Evolutionary conservation across 805 yeast species (phyloP).

Genomic region (Sugiyamaella smithiae): DNA sequence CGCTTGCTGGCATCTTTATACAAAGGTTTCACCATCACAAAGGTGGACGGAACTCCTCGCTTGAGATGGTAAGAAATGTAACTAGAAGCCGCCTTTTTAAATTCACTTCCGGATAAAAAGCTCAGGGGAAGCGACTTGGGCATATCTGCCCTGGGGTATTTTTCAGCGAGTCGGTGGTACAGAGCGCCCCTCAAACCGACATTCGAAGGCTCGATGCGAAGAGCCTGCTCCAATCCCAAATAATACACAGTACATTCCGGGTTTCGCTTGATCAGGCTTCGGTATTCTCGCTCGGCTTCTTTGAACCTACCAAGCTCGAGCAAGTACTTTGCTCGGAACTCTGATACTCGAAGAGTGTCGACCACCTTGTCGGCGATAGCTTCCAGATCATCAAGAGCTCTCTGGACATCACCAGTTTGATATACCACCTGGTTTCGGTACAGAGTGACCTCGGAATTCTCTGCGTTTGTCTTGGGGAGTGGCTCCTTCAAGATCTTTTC

Average conservation of each 20-base stretch:
- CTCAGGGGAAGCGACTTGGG: slow-evolving; percentile 73
- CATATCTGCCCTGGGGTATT: slow-evolving; percentile 83
- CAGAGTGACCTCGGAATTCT: slow-evolving; percentile 75
- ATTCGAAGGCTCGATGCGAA: slow-evolving; percentile 52
- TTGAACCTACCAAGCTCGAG: slow-evolving; percentile 52
- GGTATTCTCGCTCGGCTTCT: slow-evolving; percentile 67
- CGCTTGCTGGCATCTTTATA: slow-evolving; percentile 48
- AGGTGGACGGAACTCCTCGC: slow-evolving; percentile 87
- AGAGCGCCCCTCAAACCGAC: slow-evolving; percentile 45
- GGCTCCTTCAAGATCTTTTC: slow-evolving; percentile 72
- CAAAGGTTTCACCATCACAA: slow-evolving; percentile 79
- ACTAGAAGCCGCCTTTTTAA: slow-evolving; percentile 44
- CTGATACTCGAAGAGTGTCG: slow-evolving; percentile 62
- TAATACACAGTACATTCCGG: slow-evolving; percentile 77
- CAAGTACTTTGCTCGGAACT: slow-evolving; percentile 63
- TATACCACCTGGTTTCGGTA: slow-evolving; percentile 67
- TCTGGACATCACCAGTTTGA: slow-evolving; percentile 58
- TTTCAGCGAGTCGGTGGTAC: slow-evolving; percentile 60
- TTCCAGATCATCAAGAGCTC: slow-evolving; percentile 60
- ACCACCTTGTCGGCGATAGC: slow-evolving; percentile 51
- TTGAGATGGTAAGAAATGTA: slow-evolving; percentile 63
- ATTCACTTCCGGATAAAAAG: slow-evolving; percentile 38
- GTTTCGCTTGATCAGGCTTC: slow-evolving; percentile 74
- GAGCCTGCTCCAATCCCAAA: slow-evolving; percentile 58
- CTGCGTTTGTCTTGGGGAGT: slow-evolving; percentile 43